A percentile compares a stretch with the other conserved stretches of the same genome.
Conservation (phyloP, 2,329 filamentous ascomycete genomes). For the Xylariales sp. region DNA sequence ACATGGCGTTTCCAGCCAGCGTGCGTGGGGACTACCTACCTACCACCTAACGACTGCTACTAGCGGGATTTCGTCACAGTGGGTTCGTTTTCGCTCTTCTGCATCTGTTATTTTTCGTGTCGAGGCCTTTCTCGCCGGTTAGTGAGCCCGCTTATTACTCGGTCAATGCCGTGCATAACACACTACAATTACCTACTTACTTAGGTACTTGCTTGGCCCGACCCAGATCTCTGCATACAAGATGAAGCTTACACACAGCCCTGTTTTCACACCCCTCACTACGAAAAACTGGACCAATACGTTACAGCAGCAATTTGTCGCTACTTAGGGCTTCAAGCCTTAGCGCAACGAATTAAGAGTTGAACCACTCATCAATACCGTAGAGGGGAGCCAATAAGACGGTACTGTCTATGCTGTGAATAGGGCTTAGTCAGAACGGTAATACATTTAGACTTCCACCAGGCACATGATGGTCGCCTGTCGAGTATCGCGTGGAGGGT, state of each 20-base stretch:
- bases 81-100: background rate
- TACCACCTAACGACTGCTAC: background rate
- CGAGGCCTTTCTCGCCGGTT: background rate
- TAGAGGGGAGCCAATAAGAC: too few relatives aligned
- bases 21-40: background rate
- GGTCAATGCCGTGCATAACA: constrained; percentile 24
- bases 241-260: constrained; percentile 13
- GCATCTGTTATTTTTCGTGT: background rate
- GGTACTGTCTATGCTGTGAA: too few relatives aligned
- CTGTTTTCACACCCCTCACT: constrained; percentile 1
- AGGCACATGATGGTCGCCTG: constrained; percentile 7
- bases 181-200: background rate
- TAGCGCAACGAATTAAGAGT: background rate
- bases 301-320: background rate
- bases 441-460: background rate
- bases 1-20: background rate
- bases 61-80: constrained; percentile 3
- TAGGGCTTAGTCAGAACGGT: background rate
- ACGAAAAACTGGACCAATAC: background rate
- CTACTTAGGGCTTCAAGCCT: background rate
- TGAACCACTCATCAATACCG: background rate
- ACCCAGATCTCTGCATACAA: constrained; percentile 19
- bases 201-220: background rate
- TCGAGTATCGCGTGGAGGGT: background rate
- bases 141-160: constrained; percentile 5